A percentile compares a stretch with the other conserved stretches of the same genome.
These are phyloP conservation scores for Stachybotrys chlorohalonatus DNA, from an alignment of 2,329 filamentous ascomycete species.

Conservation along the genomic window DNA sequence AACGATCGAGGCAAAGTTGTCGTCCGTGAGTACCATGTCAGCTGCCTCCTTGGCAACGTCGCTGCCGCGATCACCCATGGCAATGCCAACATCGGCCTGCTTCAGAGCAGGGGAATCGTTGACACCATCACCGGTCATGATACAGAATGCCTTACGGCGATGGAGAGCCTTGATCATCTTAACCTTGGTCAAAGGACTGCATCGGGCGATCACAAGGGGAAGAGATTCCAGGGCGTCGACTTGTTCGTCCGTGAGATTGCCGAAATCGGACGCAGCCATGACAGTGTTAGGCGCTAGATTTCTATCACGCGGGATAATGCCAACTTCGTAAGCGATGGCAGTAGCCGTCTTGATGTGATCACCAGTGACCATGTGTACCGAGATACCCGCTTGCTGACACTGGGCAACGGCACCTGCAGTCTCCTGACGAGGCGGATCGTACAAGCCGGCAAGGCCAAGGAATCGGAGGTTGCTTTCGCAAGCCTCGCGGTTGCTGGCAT, in stretches of 20 bases:
- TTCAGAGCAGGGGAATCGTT: slow-evolving; percentile 68
- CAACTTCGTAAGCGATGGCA: slow-evolving; percentile 56
- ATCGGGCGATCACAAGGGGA: slow-evolving; percentile 60
- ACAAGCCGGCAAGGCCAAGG: slow-evolving; percentile 62
- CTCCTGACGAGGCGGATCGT: slow-evolving; percentile 63
- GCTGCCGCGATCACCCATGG: slow-evolving; percentile 62
- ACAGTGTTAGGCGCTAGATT: slow-evolving; percentile 33
- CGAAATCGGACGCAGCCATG: slow-evolving; percentile 56
- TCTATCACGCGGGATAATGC: slow-evolving; percentile 39
- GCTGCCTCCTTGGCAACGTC: slow-evolving; percentile 74
- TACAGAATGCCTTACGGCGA: slow-evolving; percentile 57
- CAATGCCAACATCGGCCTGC: slow-evolving; percentile 65
- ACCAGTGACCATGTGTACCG: slow-evolving; percentile 62
- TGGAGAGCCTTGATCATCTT: slow-evolving; percentile 68
- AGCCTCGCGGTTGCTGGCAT: slow-evolving; percentile 37
- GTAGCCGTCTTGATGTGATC: slow-evolving; percentile 61
- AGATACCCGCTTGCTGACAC: slow-evolving; percentile 53
- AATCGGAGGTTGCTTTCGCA: slow-evolving; percentile 52
- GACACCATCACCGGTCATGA: slow-evolving; percentile 69
- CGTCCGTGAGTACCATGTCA: slow-evolving; percentile 81
- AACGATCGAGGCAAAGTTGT: slow-evolving; percentile 77
- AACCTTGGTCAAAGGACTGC: slow-evolving; percentile 64
- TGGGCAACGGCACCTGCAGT: slow-evolving; percentile 50
- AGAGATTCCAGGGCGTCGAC: slow-evolving; percentile 53
- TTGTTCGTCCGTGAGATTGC: slow-evolving; percentile 50